Base-by-base conservation (phyloP, 805 yeast genomes). In the Allodekkera sacchari region DNA sequence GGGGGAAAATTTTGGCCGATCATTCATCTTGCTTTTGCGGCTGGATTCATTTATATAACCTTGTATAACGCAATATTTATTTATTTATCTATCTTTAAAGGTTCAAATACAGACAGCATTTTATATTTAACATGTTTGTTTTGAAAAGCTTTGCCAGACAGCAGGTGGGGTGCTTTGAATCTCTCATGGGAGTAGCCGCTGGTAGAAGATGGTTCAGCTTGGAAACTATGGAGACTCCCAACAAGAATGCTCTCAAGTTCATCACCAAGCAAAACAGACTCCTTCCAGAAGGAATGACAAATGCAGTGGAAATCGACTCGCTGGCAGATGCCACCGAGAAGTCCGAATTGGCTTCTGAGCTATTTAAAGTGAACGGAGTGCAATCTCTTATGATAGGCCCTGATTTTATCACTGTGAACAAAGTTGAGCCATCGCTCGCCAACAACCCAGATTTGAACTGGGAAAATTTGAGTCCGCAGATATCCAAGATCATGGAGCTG, bases 161-260 rank as follows among this genome's bases (percentile, higher is more conserved):
- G 22, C 11, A 8, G 22, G 11, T 20, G 11, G 10, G 11, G 11
- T 20, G 11, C 11, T 8, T 20, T 20, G 8, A 20, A 11, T 9
- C 22, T 20, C 22, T 20, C 22, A 20, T 11, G 11, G 11, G 11
- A 20, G 10, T 11, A 20, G 11, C 10, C 22, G 22, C 10, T 20
- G 10, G 11, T 11, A 25, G 16, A 14, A 36, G 53, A 32, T 34
- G 39, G 19, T 25, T 44, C 7, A 38, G 49, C 1, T 30, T 55
- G 4, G 61, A 68, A 40, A 60, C 84, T 0, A 48, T 68, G 13
- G 61, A 77, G 2, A 81, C 92, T 0, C 92, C 92, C 10, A 80
- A 80, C 47, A 83, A 75, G 32, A 75, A 81, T 52, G 87, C 92
- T 1, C 55, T 81, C 34, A 81, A 81, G 48, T 81, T 77, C 48